Base-by-base conservation (phyloP, 495 filamentous ascomycete species). In the Hyaloscypha bicolor region DNA sequence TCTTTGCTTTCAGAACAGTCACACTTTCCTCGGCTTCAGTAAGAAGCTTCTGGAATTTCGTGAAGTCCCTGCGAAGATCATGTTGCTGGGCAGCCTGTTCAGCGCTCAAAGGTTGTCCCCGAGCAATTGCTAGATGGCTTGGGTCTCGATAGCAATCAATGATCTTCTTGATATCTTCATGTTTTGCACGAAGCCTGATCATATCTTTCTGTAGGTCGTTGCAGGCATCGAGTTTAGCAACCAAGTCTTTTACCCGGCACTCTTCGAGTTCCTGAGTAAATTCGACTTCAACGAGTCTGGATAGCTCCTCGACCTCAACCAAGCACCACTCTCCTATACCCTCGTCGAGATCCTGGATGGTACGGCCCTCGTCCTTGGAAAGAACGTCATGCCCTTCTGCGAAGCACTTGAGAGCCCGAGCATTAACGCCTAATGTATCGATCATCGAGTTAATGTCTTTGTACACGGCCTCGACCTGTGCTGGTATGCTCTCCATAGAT, bases 361-460 rank as follows among this genome's bases (percentile, higher is more conserved):
- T 74, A 63, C 88, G 82, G 2, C 80, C 78, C 21, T 74, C 76
- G 25, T 80, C 73, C 62, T 87, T 81, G 60, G 79, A 79, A 37
- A 85, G 75, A 35, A 83, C 75, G 0, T 69, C 79, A 64, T 94
- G 90, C 25, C 87, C 89, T 42, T 82, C 79, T 31, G 92, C 82
- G 74, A 92, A 99, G 0, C 86, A 83, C 55, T 87, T 79, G 31
- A 99, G 76, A 12, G 88, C 86, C 5, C 92, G 88, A 31, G 90
- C 88, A 75, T 97, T 97, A 37, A 98, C 82, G 8, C 94, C 96
- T 22, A 97, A 77, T 2, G 91, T 93, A 73, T 97, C 93, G 32
- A 98, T 85, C 95, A 98, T 99, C 14, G 90, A 91, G 76, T 98
- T 98, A 71, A 97, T 92, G 69, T 97, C 96, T 16, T 92, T 85